Percentiles rank a stretch among this genome's conserved stretches.
Conservation (phyloP, 2,329 filamentous ascomycete genomes). For the Cytospora schulzeri region DNA sequence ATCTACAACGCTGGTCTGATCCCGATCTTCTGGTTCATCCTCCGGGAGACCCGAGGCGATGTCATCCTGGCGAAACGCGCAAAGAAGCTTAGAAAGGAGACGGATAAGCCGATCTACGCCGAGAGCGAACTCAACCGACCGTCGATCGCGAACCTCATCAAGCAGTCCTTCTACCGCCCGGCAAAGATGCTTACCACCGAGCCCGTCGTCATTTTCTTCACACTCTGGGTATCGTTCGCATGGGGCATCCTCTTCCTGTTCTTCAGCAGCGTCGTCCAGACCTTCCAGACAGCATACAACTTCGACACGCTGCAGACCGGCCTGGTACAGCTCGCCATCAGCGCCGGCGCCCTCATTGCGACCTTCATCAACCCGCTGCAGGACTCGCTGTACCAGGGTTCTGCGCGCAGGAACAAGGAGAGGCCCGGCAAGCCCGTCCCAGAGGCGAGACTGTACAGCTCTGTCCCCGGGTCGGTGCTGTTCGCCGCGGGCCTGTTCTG, state of each 20-base stretch:
- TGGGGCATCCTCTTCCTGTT: slow-evolving; percentile 72
- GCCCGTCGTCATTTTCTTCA: slow-evolving; percentile 66
- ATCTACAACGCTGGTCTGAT: slow-evolving; percentile 46
- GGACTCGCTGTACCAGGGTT: slow-evolving; percentile 18
- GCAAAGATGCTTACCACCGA: slow-evolving; percentile 56
- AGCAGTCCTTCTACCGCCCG: slow-evolving; percentile 37
- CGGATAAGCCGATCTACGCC: slow-evolving; percentile 19
- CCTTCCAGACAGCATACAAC: slow-evolving; percentile 62
- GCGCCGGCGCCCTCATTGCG: slow-evolving; percentile 53
- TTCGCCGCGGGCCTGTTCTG: slow-evolving; percentile 69
- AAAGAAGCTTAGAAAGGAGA: slow-evolving; percentile 52
- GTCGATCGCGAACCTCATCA: slow-evolving; percentile 33
- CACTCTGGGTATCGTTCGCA: slow-evolving; percentile 67
- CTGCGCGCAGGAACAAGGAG: slow-evolving; percentile 47
- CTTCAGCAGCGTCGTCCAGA: slow-evolving; percentile 59
- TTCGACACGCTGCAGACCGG: slow-evolving; percentile 64
- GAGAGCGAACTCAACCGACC: slow-evolving; percentile 26
- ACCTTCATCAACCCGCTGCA: slow-evolving; percentile 57
- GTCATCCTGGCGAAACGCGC: slow-evolving; percentile 66
- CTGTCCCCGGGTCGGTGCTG: slow-evolving; percentile 62
- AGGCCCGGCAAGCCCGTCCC: slow-evolving; percentile 44
- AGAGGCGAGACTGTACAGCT: slow-evolving; percentile 65
- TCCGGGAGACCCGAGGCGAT: slow-evolving; percentile 69
- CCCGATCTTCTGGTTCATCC: slow-evolving; percentile 54
- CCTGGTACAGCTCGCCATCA: slow-evolving; percentile 58